A percentile compares a stretch with the other conserved stretches of the same genome.
Conservation (phyloP, 129 eudicot genomes). For the Calendula officinalis region DNA sequence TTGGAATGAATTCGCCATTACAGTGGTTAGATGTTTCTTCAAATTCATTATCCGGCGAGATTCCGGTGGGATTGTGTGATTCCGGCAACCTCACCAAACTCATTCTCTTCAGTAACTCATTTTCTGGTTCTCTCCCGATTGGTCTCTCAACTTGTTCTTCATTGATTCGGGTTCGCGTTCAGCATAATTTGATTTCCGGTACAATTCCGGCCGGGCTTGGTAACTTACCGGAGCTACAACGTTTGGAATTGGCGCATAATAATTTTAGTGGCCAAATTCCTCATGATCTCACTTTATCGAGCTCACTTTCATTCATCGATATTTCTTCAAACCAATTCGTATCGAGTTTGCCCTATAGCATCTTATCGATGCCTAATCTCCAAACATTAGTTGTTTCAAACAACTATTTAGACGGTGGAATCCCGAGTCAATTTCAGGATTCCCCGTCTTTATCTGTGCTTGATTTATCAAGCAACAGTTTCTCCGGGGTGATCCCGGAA, state of each 20-base stretch:
- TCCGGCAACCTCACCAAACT: slow-evolving; percentile 82
- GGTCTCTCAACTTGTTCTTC: slow-evolving; percentile 70
- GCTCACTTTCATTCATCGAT: slow-evolving; percentile 66
- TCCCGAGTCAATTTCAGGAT: slow-evolving; percentile 71
- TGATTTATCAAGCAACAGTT: slow-evolving; percentile 61
- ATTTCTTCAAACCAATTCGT: slow-evolving; percentile 53
- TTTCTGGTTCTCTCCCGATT: slow-evolving; percentile 72
- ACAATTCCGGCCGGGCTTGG: slow-evolving; percentile 67
- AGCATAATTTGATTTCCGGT: slow-evolving; percentile 60
- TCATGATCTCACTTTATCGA: slow-evolving; percentile 55
- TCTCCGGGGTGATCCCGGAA: slow-evolving; percentile 64
- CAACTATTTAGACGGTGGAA: slow-evolving; percentile 51
- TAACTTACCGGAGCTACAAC: slow-evolving; percentile 45
- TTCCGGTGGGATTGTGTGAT: slow-evolving; percentile 64
- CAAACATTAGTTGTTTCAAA: slow-evolving; percentile 66
- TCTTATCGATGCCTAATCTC: slow-evolving; percentile 58
- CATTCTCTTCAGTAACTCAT: slow-evolving; percentile 71
- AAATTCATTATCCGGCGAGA: slow-evolving; percentile 64
- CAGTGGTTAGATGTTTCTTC: slow-evolving; percentile 81
- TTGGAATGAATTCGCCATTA: slow-evolving; percentile 67
- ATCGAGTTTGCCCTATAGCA: slow-evolving; percentile 60
- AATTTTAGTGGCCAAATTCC: slow-evolving; percentile 64
- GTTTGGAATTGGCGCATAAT: slow-evolving; percentile 65
- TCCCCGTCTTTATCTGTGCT: slow-evolving; percentile 67
- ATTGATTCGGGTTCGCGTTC: slow-evolving; percentile 65